phyloP scores from a whole-genome alignment of 768 basidiomycete genomes.

The Tremella yokohamensis region DNA sequence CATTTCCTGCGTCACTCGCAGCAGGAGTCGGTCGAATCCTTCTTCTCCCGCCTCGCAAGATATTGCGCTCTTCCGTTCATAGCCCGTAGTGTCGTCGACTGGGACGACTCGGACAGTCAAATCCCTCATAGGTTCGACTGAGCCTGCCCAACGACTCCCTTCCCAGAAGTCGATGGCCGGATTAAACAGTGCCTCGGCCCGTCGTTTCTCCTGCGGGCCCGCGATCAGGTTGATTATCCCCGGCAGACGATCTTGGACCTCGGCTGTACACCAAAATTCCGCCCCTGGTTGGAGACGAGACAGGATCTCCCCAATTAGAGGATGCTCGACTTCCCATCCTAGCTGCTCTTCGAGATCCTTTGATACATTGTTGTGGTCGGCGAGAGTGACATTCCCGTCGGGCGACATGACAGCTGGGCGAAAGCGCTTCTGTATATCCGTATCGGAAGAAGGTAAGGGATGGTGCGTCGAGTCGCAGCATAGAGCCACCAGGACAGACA shows the following conservation, averaged over 20 bases:
- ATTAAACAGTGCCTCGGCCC: conserved; percentile 63
- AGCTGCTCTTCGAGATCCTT: conserved; percentile 69
- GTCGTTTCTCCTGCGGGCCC: conserved; percentile 63
- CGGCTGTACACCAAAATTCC: conserved; percentile 75
- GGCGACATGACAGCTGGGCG: conserved; percentile 53
- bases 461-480: conserved; percentile 78
- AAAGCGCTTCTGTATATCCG: conserved; percentile 65
- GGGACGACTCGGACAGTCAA: conserved; percentile 60
- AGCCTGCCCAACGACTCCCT: conserved; percentile 54
- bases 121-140: conserved; percentile 59
- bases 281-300: conserved; percentile 50
- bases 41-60: too few species aligned
- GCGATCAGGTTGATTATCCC: conserved; percentile 80
- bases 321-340: conserved; percentile 67
- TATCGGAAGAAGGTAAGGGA: conserved; percentile 59
- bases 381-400: conserved; percentile 10
- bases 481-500: conserved; percentile 78
- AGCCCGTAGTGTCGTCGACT: conserved; percentile 19
- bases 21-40: conserved; percentile 45
- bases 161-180: conserved; percentile 42
- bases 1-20: conserved; percentile 59
- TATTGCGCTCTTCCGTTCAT: conserved; percentile 3
- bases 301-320: conserved; percentile 63
- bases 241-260: conserved; percentile 68
- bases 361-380: conserved; percentile 56